phyloP scores from a whole-genome alignment of 2,329 filamentous ascomycete genomes.

The Phialocephala sp. region DNA sequence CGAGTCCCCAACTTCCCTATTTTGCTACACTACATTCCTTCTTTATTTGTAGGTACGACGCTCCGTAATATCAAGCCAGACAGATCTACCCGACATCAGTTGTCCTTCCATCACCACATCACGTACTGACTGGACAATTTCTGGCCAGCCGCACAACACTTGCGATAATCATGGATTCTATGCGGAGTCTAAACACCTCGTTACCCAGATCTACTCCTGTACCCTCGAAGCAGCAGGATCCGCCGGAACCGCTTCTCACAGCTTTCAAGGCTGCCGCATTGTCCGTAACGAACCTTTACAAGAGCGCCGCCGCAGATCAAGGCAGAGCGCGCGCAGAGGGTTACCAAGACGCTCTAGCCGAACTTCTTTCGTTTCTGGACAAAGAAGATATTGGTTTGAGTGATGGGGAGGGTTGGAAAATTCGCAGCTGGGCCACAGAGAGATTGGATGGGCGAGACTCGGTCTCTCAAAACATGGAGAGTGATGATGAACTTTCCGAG shows the following conservation, averaged over 20 bases:
- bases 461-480: conserved; percentile 61
- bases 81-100: neutral
- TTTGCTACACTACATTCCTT: conserved; percentile 11
- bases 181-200: conserved; percentile 66
- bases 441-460: conserved; percentile 67
- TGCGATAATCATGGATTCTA: conserved; percentile 60
- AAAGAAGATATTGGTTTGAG: conserved; percentile 77
- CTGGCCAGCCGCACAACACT: neutral
- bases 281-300: conserved; percentile 95
- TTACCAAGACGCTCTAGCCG: conserved; percentile 93
- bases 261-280: conserved; percentile 92
- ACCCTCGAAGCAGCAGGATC: conserved; percentile 49
- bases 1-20: neutral
- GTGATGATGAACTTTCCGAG: conserved; percentile 69
- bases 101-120: neutral
- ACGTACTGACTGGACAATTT: neutral
- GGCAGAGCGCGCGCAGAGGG: conserved; percentile 78
- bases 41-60: neutral
- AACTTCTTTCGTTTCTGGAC: conserved; percentile 85
- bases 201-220: conserved; percentile 56
- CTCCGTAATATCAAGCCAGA: neutral
- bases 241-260: conserved; percentile 74
- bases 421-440: conserved; percentile 71
- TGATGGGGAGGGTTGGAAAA: conserved; percentile 75
- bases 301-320: conserved; percentile 81